phyloP scores from a whole-genome alignment of 306 rosid genomes.

The barrel medic (Medicago truncatula) region MtrunA17r5.0-ANR NC_053044.1:58607501-58608000 shows the following conservation, averaged over 20 bases:
- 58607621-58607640: constrained; percentile 81
- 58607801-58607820: constrained; percentile 54
- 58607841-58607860: neutral
- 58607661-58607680: constrained; percentile 85
- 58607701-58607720: neutral
- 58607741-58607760: constrained; percentile 71
- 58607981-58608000: no score
- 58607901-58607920: neutral
- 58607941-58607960: no score
- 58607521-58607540: constrained; percentile 70
- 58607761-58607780: constrained; percentile 50
- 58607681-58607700: neutral
- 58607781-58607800: constrained; percentile 55
- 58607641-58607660: constrained; percentile 95
- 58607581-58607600: constrained; percentile 68
- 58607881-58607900: neutral
- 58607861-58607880: neutral
- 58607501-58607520: constrained; percentile 80
- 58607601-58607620: constrained; percentile 82
- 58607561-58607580: constrained; percentile 70
- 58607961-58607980: no score
- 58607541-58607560: constrained; percentile 73
- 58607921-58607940: neutral
- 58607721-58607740: neutral
- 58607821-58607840: constrained; percentile 46